Base-by-base conservation (phyloP, 2,329 filamentous ascomycete species). In the Beauveria caledonica region DNA sequence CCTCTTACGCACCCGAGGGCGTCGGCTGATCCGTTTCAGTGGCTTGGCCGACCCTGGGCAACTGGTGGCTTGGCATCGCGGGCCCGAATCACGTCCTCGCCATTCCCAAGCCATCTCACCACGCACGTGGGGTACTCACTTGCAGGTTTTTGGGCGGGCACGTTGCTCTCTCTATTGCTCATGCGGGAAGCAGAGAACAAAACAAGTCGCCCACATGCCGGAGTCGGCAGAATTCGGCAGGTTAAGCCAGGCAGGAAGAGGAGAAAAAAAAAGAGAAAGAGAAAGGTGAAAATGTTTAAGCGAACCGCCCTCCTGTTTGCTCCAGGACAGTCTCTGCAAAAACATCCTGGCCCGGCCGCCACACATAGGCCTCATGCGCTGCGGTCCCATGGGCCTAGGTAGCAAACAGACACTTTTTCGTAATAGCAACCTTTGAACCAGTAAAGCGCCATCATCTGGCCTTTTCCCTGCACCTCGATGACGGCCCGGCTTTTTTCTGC, bases 1-100 rank as follows among this genome's bases (percentile, higher is more conserved):
- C 49, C 36, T 40, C 33, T 25, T 44, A 27, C 13, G 42, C 33
- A 27, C 45, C 5, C 15, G 36, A 49, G 48, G 57, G 57, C 57
- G 49, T 60, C 57, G 57, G 57, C 57, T 60, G 57, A 60, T 60
- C 40, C 29, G 49, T 7, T 36, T 39, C 33, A 57, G 29, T 44
- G 51, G 51, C 36, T 52, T 11, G 27, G 15, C 45, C 45, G 13
- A 25, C 45, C 48, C 48, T 52, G 27, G 49, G 8, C 9, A 21
- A 7, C 7, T 15, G 25, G 53, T 57, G 54, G 44, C 44, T 25
- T 23, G 19, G 23, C 23, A 44, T n/a, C 33, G n/a, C 8, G 27
- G 15, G 10, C 23, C 57, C 58, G 51, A 60, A 60, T 60, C 58
- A 60, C 49, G 58, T 40, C 27, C 25, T 40, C 40, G 50, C 58